Base-by-base conservation (phyloP, 768 basidiomycete species). In the Dioszegia crocea region DNA sequence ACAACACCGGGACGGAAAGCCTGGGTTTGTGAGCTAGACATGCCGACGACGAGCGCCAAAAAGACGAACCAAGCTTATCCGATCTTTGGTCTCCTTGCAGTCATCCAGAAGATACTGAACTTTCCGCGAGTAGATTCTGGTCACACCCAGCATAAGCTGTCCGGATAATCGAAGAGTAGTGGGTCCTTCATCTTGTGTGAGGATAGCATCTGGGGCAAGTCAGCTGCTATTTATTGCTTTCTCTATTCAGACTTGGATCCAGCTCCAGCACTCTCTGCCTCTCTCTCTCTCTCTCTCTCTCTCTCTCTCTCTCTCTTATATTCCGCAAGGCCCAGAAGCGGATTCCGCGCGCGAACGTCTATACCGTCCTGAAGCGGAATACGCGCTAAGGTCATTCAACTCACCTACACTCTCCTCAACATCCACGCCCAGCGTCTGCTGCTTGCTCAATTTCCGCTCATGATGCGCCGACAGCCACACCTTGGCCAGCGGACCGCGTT, bases 381-480 rank as follows among this genome's bases (percentile, higher is more conserved):
- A n/a, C n/a, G n/a, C n/a, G n/a, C n/a, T n/a, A 33, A 33, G 14
- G 33, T 14, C 8, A 14, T 14, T 14, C 33, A 26, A 80, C 87
- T 65, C 65, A 87, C 90, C 89, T 66, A 94, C 91, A 55, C 89
- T 88, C 75, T 97, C 85, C 65, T 88, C 91, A 53, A 99, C 96
- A 77, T 96, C 90, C 0, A 93, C 93, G 72, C 92, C 89, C 1
- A 96, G 80, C 0, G 94, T 91, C 76, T 94, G 91, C 26, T 87
- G 86, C 79, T 98, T 99, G 67, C 89, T 91, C 70, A 99, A 85
- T 80, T 97, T 97, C 71, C 91, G 85, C 78, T 97, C 92, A 86
- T 94, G 92, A 82, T 97, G 94, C 1, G 96, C 94, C 40, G 94
- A 93, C 54, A 99, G 87, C 96, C 96, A 99, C 81, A 99, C 91